Base-by-base conservation (phyloP, 2,329 filamentous ascomycete genomes). In the Acrocalymma vagum region DNA sequence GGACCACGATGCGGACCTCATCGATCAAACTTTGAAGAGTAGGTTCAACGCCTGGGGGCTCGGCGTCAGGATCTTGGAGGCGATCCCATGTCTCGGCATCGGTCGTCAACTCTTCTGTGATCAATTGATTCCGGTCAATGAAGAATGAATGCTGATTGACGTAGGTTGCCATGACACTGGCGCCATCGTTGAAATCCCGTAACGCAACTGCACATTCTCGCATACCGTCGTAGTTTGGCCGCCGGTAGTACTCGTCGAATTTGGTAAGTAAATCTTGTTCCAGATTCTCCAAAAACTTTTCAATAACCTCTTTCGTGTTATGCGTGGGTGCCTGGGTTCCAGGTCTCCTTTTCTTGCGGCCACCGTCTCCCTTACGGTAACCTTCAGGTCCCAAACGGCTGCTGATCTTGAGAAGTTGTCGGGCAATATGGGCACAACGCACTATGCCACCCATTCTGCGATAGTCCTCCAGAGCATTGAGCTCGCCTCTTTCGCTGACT, bases 91-190 rank as follows among this genome's bases (percentile, higher is more conserved):
- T 80, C 32, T 82, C 79, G n/a, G 75, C 81, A 57, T 94, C 89
- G 9, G 83, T 81, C 3, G 80, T 81, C 11, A 95, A 83, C 66
- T 96, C 92, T 60, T 96, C 92, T 0, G 87, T 88, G 33, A 96
- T 86, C 42, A 99, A 78, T 68, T 97, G 93, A 55, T 91, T 94
- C 17, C 92, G 82, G 65, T 97, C 94, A 63, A 99, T 96, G 73
- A 99, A 99, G 79, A 99, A 99, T 63, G 96, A 91, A 72, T 99
- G 95, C 69, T 99, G 94, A 65, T 99, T 99, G 63, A 99, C 93
- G 69, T 97, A 99, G 9, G 93, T 80, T 10, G 90, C 93, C 70
- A 96, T 95, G 45, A 97, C 94, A 66, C 92, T 97, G 42, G 90
- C 85, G 35, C 94, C 94, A 36, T 94, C 91, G 68, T 93, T 96